Conservation (phyloP, 257 asterid species). For the Nicotiana undulata region DNA sequence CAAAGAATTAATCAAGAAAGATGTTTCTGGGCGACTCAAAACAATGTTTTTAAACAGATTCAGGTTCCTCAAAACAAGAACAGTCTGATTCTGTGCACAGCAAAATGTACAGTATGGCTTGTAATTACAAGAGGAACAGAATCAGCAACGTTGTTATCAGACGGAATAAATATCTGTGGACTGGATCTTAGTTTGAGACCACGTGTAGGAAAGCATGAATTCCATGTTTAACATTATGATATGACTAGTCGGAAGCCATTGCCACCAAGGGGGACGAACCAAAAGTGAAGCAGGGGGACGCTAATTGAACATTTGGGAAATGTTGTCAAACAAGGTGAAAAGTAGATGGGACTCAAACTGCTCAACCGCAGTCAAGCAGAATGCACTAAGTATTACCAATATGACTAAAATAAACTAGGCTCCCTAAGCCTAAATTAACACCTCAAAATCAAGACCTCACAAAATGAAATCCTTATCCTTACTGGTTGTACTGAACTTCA, state of each 20-base stretch:
- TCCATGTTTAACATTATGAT: slow-evolving; percentile 15
- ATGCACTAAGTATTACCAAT: neutral
- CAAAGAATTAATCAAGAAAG: neutral
- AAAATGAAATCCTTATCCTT: neutral
- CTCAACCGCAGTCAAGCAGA: slow-evolving; percentile 11
- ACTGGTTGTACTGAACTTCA: neutral
- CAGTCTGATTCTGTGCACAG: slow-evolving; percentile 6
- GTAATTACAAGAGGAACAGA: neutral
- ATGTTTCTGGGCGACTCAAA: neutral
- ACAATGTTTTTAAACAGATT: neutral
- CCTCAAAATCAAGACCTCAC: neutral
- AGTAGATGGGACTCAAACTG: slow-evolving; percentile 11
- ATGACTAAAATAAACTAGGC: neutral
- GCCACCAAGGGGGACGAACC: slow-evolving; percentile 17
- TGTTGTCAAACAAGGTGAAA: slow-evolving; percentile 18
- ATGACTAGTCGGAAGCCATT: slow-evolving; percentile 15
- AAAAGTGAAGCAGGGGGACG: slow-evolving; percentile 24
- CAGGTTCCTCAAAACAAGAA: slow-evolving; percentile 23
- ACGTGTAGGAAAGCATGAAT: slow-evolving; percentile 12
- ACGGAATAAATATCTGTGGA: slow-evolving; percentile 2
- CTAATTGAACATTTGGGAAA: neutral
- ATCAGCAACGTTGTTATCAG: neutral
- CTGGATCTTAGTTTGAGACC: slow-evolving; percentile 12
- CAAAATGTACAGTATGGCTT: slow-evolving; percentile 15
- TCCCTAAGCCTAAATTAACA: neutral